Evolutionary conservation across 331 rosid species (phyloP).

Genomic region (Malus hybrid): DNA sequence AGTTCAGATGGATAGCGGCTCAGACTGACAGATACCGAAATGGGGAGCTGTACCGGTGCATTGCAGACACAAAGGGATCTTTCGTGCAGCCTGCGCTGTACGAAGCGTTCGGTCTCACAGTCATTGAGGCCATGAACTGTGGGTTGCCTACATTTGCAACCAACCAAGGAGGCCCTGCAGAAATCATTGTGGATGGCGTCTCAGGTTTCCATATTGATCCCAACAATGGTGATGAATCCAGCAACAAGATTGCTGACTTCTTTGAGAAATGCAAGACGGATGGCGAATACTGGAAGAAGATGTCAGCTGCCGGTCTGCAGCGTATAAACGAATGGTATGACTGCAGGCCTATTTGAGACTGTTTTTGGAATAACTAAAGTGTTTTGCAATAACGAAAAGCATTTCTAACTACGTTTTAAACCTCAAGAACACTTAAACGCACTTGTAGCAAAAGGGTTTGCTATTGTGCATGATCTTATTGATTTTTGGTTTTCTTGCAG

Average conservation of each 20-base stretch:
- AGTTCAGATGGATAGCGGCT: slow-evolving; percentile 90
- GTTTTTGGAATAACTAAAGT: background rate
- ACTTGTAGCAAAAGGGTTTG: background rate
- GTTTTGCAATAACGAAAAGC: background rate
- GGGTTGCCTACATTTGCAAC: slow-evolving; percentile 93
- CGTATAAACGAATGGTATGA: slow-evolving; percentile 63
- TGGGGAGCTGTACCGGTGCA: slow-evolving; percentile 71
- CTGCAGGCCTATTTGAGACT: background rate
- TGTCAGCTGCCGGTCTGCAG: slow-evolving; percentile 62
- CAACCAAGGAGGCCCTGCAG: slow-evolving; percentile 94
- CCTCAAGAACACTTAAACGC: background rate
- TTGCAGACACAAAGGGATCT: slow-evolving; percentile 82
- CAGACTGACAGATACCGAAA: slow-evolving; percentile 81
- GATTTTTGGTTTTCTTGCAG: slow-evolving; percentile 26
- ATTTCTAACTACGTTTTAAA: background rate
- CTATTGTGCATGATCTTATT: background rate
- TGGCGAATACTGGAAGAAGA: slow-evolving; percentile 47
- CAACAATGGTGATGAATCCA: slow-evolving; percentile 63
- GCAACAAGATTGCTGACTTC: slow-evolving; percentile 74
- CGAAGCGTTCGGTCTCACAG: slow-evolving; percentile 93
- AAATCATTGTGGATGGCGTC: slow-evolving; percentile 71
- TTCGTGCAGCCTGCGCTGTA: slow-evolving; percentile 95
- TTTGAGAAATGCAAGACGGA: slow-evolving; percentile 72
- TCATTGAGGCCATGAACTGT: slow-evolving; percentile 95
- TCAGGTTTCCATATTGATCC: slow-evolving; percentile 85